Evolutionary conservation across 768 basidiomycete species (phyloP).

Genomic region (Auricularia sp.): DNA sequence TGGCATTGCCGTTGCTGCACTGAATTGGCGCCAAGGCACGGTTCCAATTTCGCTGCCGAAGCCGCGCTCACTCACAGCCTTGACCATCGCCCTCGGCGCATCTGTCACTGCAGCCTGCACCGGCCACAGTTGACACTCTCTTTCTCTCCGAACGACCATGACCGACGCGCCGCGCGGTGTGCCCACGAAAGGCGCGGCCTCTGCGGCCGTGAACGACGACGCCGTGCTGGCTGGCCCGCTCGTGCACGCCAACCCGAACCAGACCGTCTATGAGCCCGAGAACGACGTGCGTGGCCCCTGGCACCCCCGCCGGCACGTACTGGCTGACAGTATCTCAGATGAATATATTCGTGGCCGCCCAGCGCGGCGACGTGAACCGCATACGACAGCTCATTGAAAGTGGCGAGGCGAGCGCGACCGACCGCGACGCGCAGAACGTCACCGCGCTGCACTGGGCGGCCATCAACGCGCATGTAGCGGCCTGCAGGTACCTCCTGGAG

Average conservation of each 20-base stretch:
- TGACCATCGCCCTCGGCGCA: neutral
- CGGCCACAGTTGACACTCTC: neutral
- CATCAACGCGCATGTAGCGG: slow-evolving; percentile 88
- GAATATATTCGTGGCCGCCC: slow-evolving; percentile 76
- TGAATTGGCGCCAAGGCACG: too few relatives aligned
- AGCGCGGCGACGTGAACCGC: slow-evolving; percentile 67
- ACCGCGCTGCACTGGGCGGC: slow-evolving; percentile 97
- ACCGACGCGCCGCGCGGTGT: slow-evolving; percentile 10
- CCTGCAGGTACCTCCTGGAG: slow-evolving; percentile 79
- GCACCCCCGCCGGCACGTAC: neutral
- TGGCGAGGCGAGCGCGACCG: slow-evolving; percentile 58
- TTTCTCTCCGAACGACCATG: neutral
- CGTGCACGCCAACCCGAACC: slow-evolving; percentile 3
- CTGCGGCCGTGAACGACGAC: slow-evolving; percentile 2
- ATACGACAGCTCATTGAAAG: slow-evolving; percentile 61
- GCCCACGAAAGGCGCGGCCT: slow-evolving; percentile 3
- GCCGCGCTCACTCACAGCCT: neutral
- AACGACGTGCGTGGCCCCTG: slow-evolving; percentile 2
- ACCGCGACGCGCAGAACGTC: slow-evolving; percentile 83
- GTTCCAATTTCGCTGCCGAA: too few relatives aligned
- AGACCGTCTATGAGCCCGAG: slow-evolving; percentile 5
- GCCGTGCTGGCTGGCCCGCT: slow-evolving; percentile 5
- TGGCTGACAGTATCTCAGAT: neutral
- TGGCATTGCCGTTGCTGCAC: too few relatives aligned
- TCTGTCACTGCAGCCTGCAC: neutral